These are phyloP conservation scores for Phyllostachys edulis DNA, from an alignment of 176 grass and related monocot species.

Conservation along the genomic window DNA sequence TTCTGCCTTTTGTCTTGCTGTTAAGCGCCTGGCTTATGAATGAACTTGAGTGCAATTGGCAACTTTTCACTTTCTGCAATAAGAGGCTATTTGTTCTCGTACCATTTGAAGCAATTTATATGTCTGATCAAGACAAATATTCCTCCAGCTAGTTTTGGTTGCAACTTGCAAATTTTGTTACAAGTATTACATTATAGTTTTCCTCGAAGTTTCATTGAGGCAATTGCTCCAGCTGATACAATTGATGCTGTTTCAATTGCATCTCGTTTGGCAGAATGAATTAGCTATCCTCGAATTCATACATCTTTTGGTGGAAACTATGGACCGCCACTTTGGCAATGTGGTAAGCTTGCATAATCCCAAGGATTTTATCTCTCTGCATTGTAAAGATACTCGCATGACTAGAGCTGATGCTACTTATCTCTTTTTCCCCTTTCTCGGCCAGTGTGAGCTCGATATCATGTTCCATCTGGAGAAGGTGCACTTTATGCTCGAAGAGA, in stretches of 20 bases:
- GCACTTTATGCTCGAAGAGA: constrained; percentile 99
- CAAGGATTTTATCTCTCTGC: background rate
- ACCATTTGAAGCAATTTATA: background rate
- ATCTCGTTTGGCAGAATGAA: constrained; percentile 64
- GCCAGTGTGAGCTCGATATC: constrained; percentile 85
- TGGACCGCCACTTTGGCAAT: constrained; percentile 96
- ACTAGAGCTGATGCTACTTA: background rate
- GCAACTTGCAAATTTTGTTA: background rate
- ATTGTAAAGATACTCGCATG: background rate
- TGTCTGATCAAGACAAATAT: background rate
- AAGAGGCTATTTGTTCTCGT: background rate
- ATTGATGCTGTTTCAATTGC: background rate
- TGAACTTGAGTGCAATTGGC: background rate
- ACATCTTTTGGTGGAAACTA: constrained; percentile 92
- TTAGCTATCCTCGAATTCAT: constrained; percentile 96
- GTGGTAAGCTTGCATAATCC: constrained; percentile 53
- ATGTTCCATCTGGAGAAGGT: constrained; percentile 99
- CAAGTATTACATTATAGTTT: background rate
- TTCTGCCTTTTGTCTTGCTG: background rate
- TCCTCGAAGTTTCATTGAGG: background rate
- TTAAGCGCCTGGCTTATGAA: background rate
- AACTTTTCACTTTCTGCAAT: background rate
- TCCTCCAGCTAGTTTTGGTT: background rate
- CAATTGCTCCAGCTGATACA: background rate
- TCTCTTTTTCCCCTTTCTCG: background rate